Percentiles rank a stretch among this genome's conserved stretches.
Conservation (phyloP, 2,329 filamentous ascomycete genomes). For the Cadophora sp. region DNA sequence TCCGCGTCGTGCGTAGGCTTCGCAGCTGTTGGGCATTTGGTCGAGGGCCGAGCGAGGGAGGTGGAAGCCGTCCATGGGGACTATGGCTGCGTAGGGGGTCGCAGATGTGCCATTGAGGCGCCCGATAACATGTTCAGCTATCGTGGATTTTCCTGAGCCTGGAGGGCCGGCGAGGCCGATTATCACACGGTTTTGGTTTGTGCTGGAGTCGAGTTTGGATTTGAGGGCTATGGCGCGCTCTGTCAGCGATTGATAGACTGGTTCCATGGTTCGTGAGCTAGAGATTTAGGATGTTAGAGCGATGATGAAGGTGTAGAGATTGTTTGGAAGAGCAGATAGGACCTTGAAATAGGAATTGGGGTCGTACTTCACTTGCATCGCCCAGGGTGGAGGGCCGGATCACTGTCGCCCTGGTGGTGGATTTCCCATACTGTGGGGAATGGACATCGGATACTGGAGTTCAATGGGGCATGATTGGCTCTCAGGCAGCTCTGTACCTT, state of each 20-base stretch:
- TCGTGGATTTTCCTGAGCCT: slow-evolving; percentile 72
- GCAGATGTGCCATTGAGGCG: slow-evolving; percentile 66
- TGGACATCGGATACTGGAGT: not conserved
- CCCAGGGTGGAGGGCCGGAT: not conserved
- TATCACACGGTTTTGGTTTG: slow-evolving; percentile 36
- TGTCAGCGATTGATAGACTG: slow-evolving; percentile 33
- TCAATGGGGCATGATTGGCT: not conserved
- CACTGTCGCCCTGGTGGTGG: slow-evolving; percentile 5
- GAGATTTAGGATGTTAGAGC: not conserved
- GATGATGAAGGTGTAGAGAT: not conserved
- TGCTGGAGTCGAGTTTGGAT: slow-evolving; percentile 21
- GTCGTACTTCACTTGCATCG: not conserved
- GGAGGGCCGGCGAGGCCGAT: slow-evolving; percentile 46
- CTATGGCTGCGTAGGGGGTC: slow-evolving; percentile 67
- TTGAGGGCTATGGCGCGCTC: slow-evolving; percentile 29
- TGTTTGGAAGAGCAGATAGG: not conserved
- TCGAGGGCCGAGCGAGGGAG: slow-evolving; percentile 81
- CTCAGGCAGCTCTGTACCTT: too few species aligned
- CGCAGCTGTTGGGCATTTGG: slow-evolving; percentile 76
- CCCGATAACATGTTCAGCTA: slow-evolving; percentile 70
- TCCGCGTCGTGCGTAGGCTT: slow-evolving; percentile 80
- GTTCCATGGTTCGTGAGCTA: slow-evolving; percentile 27
- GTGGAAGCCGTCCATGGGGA: slow-evolving; percentile 97
- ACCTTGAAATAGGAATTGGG: not conserved
- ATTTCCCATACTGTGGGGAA: not conserved